Evolutionary conservation across 2,329 filamentous ascomycete genomes (phyloP).

Genomic region (Fusarium protoensiforme): DNA sequence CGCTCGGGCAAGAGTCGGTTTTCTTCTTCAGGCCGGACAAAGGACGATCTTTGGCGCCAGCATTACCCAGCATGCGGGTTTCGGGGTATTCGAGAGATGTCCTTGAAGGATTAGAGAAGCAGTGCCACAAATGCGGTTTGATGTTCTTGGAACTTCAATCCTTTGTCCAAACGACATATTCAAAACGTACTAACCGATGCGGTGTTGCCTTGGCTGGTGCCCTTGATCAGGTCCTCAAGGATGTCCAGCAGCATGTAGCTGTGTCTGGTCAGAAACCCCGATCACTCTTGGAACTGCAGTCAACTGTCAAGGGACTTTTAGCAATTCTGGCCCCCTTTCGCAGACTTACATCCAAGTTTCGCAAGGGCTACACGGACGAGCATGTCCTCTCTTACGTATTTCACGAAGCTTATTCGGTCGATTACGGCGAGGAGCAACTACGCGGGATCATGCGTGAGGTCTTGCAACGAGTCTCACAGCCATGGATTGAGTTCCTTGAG

Average conservation of each 20-base stretch:
- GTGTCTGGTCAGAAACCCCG: conserved; percentile 52
- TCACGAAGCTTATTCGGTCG: conserved; percentile 69
- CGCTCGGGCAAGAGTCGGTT: conserved; percentile 76
- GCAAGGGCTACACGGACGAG: conserved; percentile 63
- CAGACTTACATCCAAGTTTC: conserved; percentile 60
- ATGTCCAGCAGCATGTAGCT: conserved; percentile 62
- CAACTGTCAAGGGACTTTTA: conserved; percentile 58
- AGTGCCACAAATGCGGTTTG: conserved; percentile 61
- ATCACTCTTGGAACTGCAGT: conserved; percentile 66
- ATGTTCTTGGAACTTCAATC: conserved; percentile 57
- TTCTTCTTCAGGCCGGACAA: conserved; percentile 73
- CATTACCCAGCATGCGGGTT: conserved; percentile 59
- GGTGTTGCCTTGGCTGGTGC: conserved; percentile 64
- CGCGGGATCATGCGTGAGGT: conserved; percentile 75
- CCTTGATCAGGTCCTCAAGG: conserved; percentile 59
- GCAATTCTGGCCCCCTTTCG: conserved; percentile 64
- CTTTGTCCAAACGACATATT: conserved; percentile 61
- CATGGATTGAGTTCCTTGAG: conserved; percentile 75
- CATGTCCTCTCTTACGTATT: conserved; percentile 71
- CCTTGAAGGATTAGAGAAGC: conserved; percentile 57
- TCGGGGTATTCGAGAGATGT: conserved; percentile 66
- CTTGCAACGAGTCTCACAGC: conserved; percentile 69
- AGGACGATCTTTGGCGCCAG: conserved; percentile 63
- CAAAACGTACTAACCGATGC: conserved; percentile 56
- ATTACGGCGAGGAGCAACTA: conserved; percentile 71